Base-by-base conservation (phyloP, 805 yeast genomes). In the Yamadazyma insecticola region DNA sequence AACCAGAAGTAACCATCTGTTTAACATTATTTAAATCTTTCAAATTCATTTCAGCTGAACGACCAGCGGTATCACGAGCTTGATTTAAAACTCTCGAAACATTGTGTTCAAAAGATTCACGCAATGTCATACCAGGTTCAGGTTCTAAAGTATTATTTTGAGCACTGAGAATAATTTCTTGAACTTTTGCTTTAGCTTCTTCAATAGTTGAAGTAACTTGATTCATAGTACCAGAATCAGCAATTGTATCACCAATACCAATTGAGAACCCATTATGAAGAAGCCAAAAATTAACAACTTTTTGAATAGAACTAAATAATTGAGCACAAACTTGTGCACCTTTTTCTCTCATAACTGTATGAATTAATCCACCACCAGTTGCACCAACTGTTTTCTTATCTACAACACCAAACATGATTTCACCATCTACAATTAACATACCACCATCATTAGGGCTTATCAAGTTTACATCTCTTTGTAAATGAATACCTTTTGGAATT, bases 221-320 rank as follows among this genome's bases (percentile, higher is more conserved):
- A 46, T 80, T 78, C 96, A 92, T 94, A 24, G 99, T 92, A 18
- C 76, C 80, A n/a, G 89, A 77, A 69, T 94, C 98, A 29, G 98
- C 98, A 67, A 92, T 94, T 4, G 98, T 92, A 63, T 92, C 99
- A 71, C 99, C 99, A 62, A 92, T 92, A 74, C 99, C 99, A 48
- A 94, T 94, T 9, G 97, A 90, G 65, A 92, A 92, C 39, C 98
- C 97, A 50, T 85, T 86, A 55, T 94, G 98, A 32, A 92, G 71
- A 39, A 92, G 71, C 99, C 98, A 92, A 59, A 74, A 92, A 61
- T 92, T 92, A 24, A 89, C 96, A 37, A 92, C 94, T 53, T 88
- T 90, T 61, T 92, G 99, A 39, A 90, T 76, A 46, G 85, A 83
- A 55, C 96, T 87, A 52, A 92, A 89, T 51, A 92, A 72, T 48